A percentile compares a stretch with the other conserved stretches of the same genome.
phyloP scores from a whole-genome alignment of 768 basidiomycete genomes.

The Austroboletus eburneus region DNA sequence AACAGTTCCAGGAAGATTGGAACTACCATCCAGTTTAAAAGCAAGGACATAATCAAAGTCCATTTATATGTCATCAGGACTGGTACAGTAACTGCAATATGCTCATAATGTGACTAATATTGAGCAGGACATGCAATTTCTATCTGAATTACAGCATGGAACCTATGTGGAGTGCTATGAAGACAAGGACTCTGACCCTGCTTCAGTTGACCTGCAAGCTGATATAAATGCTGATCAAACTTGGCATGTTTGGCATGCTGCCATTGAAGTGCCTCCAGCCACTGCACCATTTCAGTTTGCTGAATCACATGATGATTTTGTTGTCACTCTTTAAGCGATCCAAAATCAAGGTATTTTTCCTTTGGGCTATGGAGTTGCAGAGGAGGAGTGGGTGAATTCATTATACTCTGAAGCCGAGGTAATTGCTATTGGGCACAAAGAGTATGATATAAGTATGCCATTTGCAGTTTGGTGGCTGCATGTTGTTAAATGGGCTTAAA shows the following conservation, averaged over 20 bases:
- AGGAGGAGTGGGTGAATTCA: constrained; percentile 1
- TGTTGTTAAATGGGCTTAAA: constrained; percentile 6
- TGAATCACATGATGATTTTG: not conserved
- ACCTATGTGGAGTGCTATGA: not conserved
- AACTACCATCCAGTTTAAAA: constrained; percentile 35
- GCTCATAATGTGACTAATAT: no score
- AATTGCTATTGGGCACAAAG: constrained; percentile 3
- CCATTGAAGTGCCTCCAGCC: no score
- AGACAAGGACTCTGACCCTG: no score
- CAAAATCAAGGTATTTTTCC: constrained; percentile 3
- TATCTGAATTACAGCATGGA: not conserved
- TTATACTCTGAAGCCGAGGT: constrained; percentile 3
- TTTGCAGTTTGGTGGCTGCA: constrained; percentile 5
- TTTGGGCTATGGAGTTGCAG: constrained; percentile 3
- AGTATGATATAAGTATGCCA: not conserved
- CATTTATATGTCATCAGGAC: no score
- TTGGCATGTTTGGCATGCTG: no score
- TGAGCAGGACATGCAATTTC: constrained; percentile 4
- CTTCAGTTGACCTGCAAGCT: no score
- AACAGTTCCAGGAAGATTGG: constrained; percentile 34
- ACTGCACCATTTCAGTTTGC: no score
- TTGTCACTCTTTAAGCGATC: not conserved
- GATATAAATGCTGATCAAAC: no score
- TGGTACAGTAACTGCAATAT: no score
- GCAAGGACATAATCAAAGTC: not conserved